Conservation (phyloP, 768 basidiomycete genomes). For the Antrodiella citrinella region DNA sequence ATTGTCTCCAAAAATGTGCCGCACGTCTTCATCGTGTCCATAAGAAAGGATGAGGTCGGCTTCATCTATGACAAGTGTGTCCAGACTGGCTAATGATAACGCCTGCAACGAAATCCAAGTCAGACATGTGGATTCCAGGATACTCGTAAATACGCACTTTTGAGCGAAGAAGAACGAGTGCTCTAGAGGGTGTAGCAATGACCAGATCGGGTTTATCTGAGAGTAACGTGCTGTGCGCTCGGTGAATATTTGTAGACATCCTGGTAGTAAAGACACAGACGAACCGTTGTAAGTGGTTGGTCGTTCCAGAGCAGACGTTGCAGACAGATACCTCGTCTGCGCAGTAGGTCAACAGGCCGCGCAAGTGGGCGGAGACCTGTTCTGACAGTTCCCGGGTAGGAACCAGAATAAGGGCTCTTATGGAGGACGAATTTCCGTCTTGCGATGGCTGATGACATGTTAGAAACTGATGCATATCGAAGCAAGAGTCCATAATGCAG, state of each 20-base stretch:
- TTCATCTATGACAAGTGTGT: slow-evolving; percentile 93
- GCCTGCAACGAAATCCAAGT: slow-evolving; percentile 32
- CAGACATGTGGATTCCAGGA: not conserved
- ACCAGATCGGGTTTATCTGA: slow-evolving; percentile 75
- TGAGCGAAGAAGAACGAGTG: slow-evolving; percentile 57
- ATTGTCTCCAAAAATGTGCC: slow-evolving; percentile 57
- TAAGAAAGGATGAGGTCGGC: slow-evolving; percentile 96
- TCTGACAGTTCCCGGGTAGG: slow-evolving; percentile 92
- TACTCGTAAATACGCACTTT: slow-evolving; percentile 36
- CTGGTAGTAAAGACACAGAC: slow-evolving; percentile 9
- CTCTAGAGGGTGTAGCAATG: slow-evolving; percentile 70
- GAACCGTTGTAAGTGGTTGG: slow-evolving; percentile 68
- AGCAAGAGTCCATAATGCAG: not conserved
- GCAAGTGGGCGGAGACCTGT: slow-evolving; percentile 73
- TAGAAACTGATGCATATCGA: not conserved
- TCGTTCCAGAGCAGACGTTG: slow-evolving; percentile 71
- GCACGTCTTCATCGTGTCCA: slow-evolving; percentile 88
- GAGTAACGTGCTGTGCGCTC: slow-evolving; percentile 35
- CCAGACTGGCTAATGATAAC: slow-evolving; percentile 56
- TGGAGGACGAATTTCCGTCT: not conserved
- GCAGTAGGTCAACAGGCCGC: slow-evolving; percentile 63
- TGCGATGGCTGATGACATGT: not conserved
- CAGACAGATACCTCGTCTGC: slow-evolving; percentile 62
- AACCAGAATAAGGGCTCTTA: slow-evolving; percentile 63
- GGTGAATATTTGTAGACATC: not conserved